A percentile compares a stretch with the other conserved stretches of the same genome.
Evolutionary conservation across 1,139 yeast species (phyloP).

Genomic region (Hyphopichia burtonii): DNA sequence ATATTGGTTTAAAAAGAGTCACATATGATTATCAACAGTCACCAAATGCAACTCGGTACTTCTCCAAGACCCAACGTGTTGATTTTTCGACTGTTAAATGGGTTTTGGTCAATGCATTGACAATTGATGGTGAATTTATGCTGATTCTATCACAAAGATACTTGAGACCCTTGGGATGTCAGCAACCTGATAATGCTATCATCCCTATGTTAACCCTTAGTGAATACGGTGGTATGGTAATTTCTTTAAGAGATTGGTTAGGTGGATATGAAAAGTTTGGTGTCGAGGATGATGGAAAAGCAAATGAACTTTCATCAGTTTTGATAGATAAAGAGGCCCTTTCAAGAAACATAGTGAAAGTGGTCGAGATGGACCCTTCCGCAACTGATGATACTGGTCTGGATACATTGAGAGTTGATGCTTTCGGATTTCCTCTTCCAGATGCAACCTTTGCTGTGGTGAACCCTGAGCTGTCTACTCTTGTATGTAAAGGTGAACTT

Average conservation of each 20-base stretch:
- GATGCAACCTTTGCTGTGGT: conserved; percentile 93
- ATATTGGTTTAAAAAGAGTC: conserved; percentile 86
- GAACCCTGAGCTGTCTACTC: conserved; percentile 79
- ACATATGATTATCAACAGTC: conserved; percentile 90
- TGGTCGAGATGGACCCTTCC: conserved; percentile 61
- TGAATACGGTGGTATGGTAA: conserved; percentile 96
- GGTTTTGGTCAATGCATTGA: conserved; percentile 88
- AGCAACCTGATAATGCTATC: conserved; percentile 70
- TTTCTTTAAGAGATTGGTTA: conserved; percentile 89
- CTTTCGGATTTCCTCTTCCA: conserved; percentile 92
- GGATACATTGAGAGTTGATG: conserved; percentile 68
- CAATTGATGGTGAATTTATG: conserved; percentile 91
- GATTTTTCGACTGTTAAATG: conserved; percentile 80
- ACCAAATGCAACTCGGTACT: conserved; percentile 82
- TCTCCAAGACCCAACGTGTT: conserved; percentile 71
- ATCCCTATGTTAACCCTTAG: conserved; percentile 87
- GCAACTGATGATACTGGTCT: conserved; percentile 52
- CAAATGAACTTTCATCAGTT: conserved; percentile 63
- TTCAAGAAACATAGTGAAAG: conserved; percentile 72
- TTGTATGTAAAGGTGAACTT: conserved; percentile 73
- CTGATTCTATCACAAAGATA: conserved; percentile 90
- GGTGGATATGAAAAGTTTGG: conserved; percentile 66
- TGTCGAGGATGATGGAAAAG: conserved; percentile 32
- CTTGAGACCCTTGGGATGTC: conserved; percentile 87
- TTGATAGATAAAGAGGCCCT: conserved; percentile 79